Conservation (phyloP, 2,329 filamentous ascomycete genomes). For the Proliferodiscus dingleyae region DNA sequence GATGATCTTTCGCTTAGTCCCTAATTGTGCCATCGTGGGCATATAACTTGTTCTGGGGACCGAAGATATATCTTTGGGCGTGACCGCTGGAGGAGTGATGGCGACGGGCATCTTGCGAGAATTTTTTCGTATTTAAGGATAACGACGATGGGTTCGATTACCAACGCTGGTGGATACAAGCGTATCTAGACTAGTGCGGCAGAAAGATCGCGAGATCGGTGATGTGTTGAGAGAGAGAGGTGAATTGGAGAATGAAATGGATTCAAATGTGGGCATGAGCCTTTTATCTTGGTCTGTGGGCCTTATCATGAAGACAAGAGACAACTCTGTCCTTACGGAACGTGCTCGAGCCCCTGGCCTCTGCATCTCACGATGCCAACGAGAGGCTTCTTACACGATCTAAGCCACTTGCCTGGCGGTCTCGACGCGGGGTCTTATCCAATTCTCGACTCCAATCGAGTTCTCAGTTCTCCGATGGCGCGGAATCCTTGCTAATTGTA, state of each 20-base stretch:
- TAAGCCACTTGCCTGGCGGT: slow-evolving; percentile 3
- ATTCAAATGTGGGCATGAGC: too few species aligned
- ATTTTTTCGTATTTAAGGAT: too few species aligned
- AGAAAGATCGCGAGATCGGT: too few species aligned
- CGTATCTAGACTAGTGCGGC: too few species aligned
- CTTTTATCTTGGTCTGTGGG: too few species aligned
- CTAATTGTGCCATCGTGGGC: slow-evolving; percentile 25
- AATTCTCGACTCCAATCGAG: slow-evolving; percentile 1
- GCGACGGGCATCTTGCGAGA: slow-evolving; percentile 36
- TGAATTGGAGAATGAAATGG: too few species aligned
- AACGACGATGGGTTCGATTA: too few species aligned
- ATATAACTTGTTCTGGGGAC: slow-evolving; percentile 25
- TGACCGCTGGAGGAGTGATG: slow-evolving; percentile 31
- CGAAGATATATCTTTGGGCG: slow-evolving; percentile 27
- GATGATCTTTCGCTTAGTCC: slow-evolving; percentile 51
- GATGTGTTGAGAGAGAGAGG: too few species aligned
- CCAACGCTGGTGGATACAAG: too few species aligned
- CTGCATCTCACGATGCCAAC: slow-evolving; percentile 3
- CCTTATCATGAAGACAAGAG: background rate
- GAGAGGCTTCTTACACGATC: background rate
- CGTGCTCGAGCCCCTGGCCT: background rate
- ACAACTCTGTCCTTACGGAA: too few species aligned
- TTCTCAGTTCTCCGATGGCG: too few species aligned
- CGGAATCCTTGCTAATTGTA: too few species aligned
- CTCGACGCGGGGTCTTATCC: background rate